Conservation (phyloP, 768 basidiomycete species). For the Ramaria sp. region DNA sequence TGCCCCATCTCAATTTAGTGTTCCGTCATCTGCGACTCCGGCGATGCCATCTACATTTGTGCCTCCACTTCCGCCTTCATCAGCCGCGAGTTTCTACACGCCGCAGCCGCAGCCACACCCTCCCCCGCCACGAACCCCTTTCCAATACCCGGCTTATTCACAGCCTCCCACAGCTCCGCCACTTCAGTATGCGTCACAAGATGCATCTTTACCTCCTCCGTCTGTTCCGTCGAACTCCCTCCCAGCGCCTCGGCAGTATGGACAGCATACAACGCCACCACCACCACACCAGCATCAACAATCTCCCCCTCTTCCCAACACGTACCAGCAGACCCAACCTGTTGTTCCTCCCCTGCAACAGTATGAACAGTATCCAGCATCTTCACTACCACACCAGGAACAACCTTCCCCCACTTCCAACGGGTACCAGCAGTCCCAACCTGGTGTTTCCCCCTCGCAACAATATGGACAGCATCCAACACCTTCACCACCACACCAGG, state of each 20-base stretch:
- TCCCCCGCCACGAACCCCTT: slow-evolving; percentile 13
- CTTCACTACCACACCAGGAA: no score
- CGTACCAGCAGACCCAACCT: slow-evolving; percentile 32
- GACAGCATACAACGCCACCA: slow-evolving; percentile 14
- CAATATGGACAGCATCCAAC: background rate
- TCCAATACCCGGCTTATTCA: background rate
- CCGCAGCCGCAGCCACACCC: slow-evolving; percentile 27
- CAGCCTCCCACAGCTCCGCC: slow-evolving; percentile 16
- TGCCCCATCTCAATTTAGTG: slow-evolving; percentile 9
- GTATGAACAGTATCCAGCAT: background rate
- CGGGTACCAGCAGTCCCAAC: slow-evolving; percentile 1
- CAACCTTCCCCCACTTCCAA: slow-evolving; percentile 8
- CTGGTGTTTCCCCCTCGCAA: slow-evolving; percentile 1
- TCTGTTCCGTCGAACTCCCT: slow-evolving; percentile 21
- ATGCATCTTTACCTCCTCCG: slow-evolving; percentile 9
- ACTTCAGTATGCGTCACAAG: slow-evolving; percentile 14
- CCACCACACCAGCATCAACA: slow-evolving; percentile 8
- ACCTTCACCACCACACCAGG: background rate
- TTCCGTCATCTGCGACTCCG: background rate
- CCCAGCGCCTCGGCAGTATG: slow-evolving; percentile 16
- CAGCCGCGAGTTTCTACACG: slow-evolving; percentile 19
- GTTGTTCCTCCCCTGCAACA: background rate
- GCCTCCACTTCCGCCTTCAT: slow-evolving; percentile 20
- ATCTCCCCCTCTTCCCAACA: slow-evolving; percentile 24
- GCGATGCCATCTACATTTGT: slow-evolving; percentile 8